phyloP scores from a whole-genome alignment of 371 early-diverging fungal genomes.

The Astathelohania contejeani region DNA sequence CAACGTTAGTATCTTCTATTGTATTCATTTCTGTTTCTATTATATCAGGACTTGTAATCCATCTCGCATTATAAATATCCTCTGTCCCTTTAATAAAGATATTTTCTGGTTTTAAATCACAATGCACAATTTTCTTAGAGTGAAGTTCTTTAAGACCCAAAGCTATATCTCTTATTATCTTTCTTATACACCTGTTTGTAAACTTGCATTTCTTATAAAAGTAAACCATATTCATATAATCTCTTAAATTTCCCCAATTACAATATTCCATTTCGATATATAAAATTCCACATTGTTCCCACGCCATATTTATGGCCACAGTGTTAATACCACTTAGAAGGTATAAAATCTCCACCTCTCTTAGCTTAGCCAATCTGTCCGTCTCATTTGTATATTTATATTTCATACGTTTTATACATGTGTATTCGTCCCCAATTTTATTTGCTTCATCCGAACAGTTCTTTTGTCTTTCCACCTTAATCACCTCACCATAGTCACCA shows the following conservation, averaged over 20 bases:
- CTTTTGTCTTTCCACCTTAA: not conserved
- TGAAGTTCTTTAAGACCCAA: constrained; percentile 35
- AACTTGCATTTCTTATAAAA: constrained; percentile 6
- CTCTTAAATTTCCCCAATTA: constrained; percentile 29
- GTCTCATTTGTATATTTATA: not conserved
- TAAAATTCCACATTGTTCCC: constrained; percentile 72
- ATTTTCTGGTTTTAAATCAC: constrained; percentile 50
- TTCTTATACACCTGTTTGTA: constrained; percentile 4
- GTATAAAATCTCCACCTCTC: not conserved
- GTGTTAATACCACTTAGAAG: constrained; percentile 8
- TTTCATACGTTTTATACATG: not conserved
- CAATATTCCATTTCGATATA: constrained; percentile 73
- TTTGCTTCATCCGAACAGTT: not conserved
- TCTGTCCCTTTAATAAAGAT: constrained; percentile 19
- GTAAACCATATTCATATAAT: constrained; percentile 17
- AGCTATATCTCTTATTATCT: constrained; percentile 24
- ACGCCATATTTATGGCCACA: constrained; percentile 53
- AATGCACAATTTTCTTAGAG: constrained; percentile 30
- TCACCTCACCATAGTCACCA: not conserved
- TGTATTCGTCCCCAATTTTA: not conserved
- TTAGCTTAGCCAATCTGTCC: not conserved
- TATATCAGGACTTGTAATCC: too few relatives aligned
- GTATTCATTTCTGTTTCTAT: not conserved
- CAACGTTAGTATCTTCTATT: too few relatives aligned
- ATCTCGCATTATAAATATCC: too few relatives aligned